phyloP scores from a whole-genome alignment of 208 protist species.

The Trypanosoma brucei region DNA sequence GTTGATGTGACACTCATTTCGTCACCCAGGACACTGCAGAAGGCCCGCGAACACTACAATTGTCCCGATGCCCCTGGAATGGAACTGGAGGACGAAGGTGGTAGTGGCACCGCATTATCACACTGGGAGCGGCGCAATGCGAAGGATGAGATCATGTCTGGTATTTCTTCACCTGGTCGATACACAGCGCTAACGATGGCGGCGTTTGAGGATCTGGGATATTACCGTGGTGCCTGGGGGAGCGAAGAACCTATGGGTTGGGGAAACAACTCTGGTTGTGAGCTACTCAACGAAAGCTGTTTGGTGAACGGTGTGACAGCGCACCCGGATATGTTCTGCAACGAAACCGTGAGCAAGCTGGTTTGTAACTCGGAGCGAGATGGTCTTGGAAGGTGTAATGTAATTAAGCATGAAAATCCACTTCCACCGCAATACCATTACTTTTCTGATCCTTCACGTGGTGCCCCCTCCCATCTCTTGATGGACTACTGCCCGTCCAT shows the following conservation, averaged over 20 bases:
- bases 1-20: conserved; percentile 24
- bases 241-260: conserved; percentile 64
- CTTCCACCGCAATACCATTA: conserved; percentile 37
- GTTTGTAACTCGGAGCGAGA: conserved; percentile 29
- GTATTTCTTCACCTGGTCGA: conserved; percentile 14
- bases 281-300: conserved; percentile 40
- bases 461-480: conserved; percentile 11
- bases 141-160: conserved; percentile 9
- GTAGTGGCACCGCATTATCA: conserved; percentile 22
- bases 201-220: conserved; percentile 69
- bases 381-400: conserved; percentile 26
- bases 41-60: conserved; percentile 50
- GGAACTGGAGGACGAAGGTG: conserved; percentile 73
- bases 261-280: conserved; percentile 53
- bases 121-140: conserved; percentile 12
- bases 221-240: conserved; percentile 55
- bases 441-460: conserved; percentile 17
- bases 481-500: conserved; percentile 54
- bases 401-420: background rate
- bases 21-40: conserved; percentile 25
- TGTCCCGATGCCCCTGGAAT: conserved; percentile 47
- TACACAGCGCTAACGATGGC: conserved; percentile 74
- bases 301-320: conserved; percentile 27
- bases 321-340: conserved; percentile 55
- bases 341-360: background rate